Conservation (phyloP, 202 grass and related monocot genomes). For the Schoenoplectus triqueter region DNA sequence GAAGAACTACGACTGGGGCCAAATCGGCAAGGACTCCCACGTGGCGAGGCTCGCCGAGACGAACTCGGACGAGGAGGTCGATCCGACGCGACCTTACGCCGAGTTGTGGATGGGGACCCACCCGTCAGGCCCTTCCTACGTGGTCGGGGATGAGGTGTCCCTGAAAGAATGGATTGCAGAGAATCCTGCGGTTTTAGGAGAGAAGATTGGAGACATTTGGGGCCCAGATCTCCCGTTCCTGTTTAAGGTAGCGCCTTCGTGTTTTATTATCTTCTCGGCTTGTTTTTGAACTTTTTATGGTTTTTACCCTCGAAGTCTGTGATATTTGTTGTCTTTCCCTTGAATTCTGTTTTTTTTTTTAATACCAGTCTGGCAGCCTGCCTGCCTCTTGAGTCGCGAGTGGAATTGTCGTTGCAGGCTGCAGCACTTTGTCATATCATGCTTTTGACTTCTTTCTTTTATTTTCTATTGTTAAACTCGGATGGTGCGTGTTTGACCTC, state of each 20-base stretch:
- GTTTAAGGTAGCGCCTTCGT: slow-evolving; percentile 63
- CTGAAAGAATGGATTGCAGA: slow-evolving; percentile 68
- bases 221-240: slow-evolving; percentile 87
- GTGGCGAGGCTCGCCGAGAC: slow-evolving; percentile 56
- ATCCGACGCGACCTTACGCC: slow-evolving; percentile 54
- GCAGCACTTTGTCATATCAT: neutral
- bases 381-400: neutral
- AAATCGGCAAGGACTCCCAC: slow-evolving; percentile 47
- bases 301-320: slow-evolving; percentile 13
- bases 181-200: slow-evolving; percentile 62
- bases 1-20: slow-evolving; percentile 90
- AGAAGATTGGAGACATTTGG: slow-evolving; percentile 58
- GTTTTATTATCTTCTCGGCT: neutral
- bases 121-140: slow-evolving; percentile 70
- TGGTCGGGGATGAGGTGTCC: slow-evolving; percentile 29
- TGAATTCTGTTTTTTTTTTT: neutral
- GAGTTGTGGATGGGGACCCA: slow-evolving; percentile 98
- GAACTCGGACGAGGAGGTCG: slow-evolving; percentile 27
- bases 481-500: neutral
- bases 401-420: neutral
- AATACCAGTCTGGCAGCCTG: neutral
- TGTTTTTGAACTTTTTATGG: slow-evolving; percentile 22
- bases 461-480: neutral
- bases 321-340: neutral
- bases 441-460: neutral